These are phyloP conservation scores for Oryza glaberrima DNA, from an alignment of 176 grass and related monocot species.

Conservation along the genomic window DNA sequence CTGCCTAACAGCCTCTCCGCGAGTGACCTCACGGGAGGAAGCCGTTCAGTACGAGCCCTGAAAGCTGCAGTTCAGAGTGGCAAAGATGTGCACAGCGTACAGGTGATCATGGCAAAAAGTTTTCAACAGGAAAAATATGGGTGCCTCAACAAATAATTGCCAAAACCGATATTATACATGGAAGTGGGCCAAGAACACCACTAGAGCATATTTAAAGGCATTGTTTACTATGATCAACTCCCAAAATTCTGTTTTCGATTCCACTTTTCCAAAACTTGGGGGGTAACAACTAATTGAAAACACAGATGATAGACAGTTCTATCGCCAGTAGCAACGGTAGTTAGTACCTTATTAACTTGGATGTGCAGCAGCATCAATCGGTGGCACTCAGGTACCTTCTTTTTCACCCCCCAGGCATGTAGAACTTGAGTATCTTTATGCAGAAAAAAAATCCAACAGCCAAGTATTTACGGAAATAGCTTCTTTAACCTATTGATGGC, in stretches of 20 bases:
- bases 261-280: constrained; percentile 55
- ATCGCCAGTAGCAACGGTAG: background rate
- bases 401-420: constrained; percentile 24
- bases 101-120: constrained; percentile 4
- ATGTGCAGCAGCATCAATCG: background rate
- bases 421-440: constrained; percentile 37
- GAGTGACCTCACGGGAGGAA: constrained; percentile 5
- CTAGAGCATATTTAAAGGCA: constrained; percentile 22
- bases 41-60: background rate
- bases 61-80: constrained; percentile 20
- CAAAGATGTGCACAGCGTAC: constrained; percentile 1
- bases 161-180: constrained; percentile 44
- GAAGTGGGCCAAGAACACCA: background rate
- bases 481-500: constrained; percentile 83
- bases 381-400: constrained; percentile 20
- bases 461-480: constrained; percentile 65
- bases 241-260: constrained; percentile 36
- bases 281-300: background rate
- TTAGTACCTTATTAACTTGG: constrained; percentile 24
- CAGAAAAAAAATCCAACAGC: constrained; percentile 18
- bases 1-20: constrained; percentile 23
- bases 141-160: constrained; percentile 45
- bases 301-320: background rate
- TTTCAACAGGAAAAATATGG: constrained; percentile 16
- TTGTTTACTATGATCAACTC: constrained; percentile 35